These are phyloP conservation scores for Sphaerulina populicola DNA, from an alignment of 2,329 filamentous ascomycete genomes.

Conservation along the genomic window DNA sequence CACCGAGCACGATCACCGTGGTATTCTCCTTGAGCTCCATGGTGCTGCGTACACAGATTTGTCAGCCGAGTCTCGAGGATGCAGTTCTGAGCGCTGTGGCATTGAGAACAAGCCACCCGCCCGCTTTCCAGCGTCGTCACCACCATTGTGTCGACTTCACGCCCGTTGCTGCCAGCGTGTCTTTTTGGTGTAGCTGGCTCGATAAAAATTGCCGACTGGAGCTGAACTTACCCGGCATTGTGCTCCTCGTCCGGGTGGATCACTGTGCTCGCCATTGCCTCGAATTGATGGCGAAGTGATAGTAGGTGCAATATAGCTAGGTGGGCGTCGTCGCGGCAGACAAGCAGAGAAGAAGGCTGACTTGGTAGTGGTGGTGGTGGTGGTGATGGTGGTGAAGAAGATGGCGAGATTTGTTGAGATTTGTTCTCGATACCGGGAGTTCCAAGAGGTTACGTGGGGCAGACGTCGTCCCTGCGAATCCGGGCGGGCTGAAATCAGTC, in stretches of 20 bases:
- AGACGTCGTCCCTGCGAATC: too few relatives aligned
- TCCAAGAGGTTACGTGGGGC: too few relatives aligned
- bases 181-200: neutral
- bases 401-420: slow-evolving; percentile 6
- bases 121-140: neutral
- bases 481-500: too few relatives aligned
- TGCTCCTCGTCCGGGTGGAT: slow-evolving; percentile 41
- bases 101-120: neutral
- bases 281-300: neutral
- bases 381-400: too few relatives aligned
- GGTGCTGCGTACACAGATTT: slow-evolving; percentile 47
- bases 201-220: slow-evolving; percentile 11
- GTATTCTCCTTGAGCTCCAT: slow-evolving; percentile 99
- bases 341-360: neutral
- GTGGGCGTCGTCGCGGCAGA: neutral
- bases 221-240: slow-evolving; percentile 40
- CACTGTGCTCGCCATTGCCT: slow-evolving; percentile 42
- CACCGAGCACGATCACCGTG: slow-evolving; percentile 88
- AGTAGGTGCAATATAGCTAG: neutral
- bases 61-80: slow-evolving; percentile 15
- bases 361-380: too few relatives aligned
- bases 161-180: neutral
- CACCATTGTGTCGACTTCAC: neutral
- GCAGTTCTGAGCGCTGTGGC: neutral
- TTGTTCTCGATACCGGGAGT: neutral